Base-by-base conservation (phyloP, 805 yeast genomes). In the Kazachstania martiniae region DNA sequence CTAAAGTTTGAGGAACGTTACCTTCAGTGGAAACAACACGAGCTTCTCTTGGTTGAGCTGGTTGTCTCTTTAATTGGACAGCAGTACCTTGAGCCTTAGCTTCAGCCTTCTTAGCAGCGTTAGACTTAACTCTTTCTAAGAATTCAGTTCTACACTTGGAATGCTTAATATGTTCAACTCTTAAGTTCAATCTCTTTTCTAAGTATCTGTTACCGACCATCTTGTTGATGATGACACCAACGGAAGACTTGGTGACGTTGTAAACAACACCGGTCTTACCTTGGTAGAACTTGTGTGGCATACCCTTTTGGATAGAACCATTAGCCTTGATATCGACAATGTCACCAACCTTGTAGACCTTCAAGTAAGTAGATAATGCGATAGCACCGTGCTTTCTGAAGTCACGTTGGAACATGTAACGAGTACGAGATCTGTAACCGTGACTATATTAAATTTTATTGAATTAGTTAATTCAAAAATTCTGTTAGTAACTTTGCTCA, bases 271-370 rank as follows among this genome's bases (percentile, higher is more conserved):
- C 98, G 53, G 98, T 91, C 80, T 87, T 91, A 72, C 98, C 98
- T 78, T 91, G 96, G 95, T 91, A 91, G 82, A 75, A 87, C 77
- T 91, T 91, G 86, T 85, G 95, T 68, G 98, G 98, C 95, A 91
- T 85, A 84, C 97, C 96, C 81, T 89, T 87, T 68, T 91, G 97
- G 77, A 87, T 75, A 54, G 98, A 76, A 77, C 95, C 95, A 68
- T 91, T 91, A 68, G 93, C 98, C 74, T 84, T 89, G 77, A 91
- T 87, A 71, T 91, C 98, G 62, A 91, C 98, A 59, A 91, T 89
- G 70, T 91, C 98, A 63, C 98, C 98, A 60, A 91, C 96, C 72
- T 77, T 86, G 94, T 91, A 91, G 65, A 77, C 72, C 81, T 84
- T 86, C 75, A 91, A 72, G 91, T 89, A 91, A 65, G 94, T 83